phyloP scores from a whole-genome alignment of 371 early-diverging fungal species.

The Gilbertella persicaria region DNA sequence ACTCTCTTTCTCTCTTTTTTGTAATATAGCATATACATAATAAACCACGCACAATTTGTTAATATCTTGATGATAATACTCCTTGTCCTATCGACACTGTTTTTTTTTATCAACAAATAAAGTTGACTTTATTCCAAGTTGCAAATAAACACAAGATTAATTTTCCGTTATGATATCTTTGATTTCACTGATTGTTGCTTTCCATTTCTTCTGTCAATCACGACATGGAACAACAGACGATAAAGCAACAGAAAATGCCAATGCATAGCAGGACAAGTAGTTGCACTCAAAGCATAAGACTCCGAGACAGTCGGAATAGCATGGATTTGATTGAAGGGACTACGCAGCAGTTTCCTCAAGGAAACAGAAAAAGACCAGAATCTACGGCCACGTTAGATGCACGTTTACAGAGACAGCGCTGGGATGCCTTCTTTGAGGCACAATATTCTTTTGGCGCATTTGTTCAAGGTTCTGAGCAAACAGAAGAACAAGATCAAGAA shows the following conservation, averaged over 20 bases:
- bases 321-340: constrained; percentile 25
- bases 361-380: not conserved
- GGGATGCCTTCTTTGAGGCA: constrained; percentile 29
- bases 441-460: constrained; percentile 28
- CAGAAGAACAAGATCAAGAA: constrained; percentile 1
- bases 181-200: too few species aligned
- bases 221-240: not conserved
- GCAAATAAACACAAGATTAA: too few species aligned
- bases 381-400: constrained; percentile 1
- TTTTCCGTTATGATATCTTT: too few species aligned
- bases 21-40: not conserved
- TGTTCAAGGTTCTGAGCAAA: constrained; percentile 9
- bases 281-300: not conserved
- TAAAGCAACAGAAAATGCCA: not conserved
- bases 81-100: too few species aligned
- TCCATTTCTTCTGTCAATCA: too few species aligned
- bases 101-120: too few species aligned
- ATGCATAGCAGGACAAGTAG: not conserved
- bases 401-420: constrained; percentile 19
- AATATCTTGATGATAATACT: not conserved
- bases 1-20: not conserved
- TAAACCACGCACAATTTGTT: not conserved
- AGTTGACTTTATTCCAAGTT: too few species aligned
- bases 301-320: constrained; percentile 14
- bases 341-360: constrained; percentile 2